Percentiles rank a stretch among this genome's conserved stretches.
Conservation (phyloP, 306 rosid genomes). For the Vicia faba region DNA sequence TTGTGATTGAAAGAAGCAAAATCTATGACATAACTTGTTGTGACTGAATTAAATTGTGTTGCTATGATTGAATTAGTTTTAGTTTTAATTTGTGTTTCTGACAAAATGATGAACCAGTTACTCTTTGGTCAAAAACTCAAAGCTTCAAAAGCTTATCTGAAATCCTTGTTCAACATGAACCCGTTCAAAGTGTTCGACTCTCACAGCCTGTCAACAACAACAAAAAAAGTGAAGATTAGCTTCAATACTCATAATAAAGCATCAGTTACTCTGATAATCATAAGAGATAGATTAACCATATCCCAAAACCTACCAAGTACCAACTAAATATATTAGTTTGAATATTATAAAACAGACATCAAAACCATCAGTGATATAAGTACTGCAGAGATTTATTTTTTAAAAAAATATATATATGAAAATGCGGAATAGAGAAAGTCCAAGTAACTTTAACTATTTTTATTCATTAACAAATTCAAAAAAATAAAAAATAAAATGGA, state of each 20-base stretch:
- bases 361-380: not conserved
- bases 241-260: slow-evolving; percentile 10
- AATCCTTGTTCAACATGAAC: too few species aligned
- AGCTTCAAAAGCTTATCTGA: too few species aligned
- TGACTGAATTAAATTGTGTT: too few species aligned
- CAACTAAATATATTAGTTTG: slow-evolving; percentile 1
- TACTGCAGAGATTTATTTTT: not conserved
- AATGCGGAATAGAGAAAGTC: not conserved
- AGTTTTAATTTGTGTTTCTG: too few species aligned
- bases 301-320: not conserved
- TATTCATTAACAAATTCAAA: not conserved
- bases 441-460: slow-evolving; percentile 10
- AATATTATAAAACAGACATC: slow-evolving; percentile 9
- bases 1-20: too few species aligned
- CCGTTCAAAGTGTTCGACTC: slow-evolving; percentile 96
- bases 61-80: too few species aligned
- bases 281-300: not conserved
- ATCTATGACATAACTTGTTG: too few species aligned
- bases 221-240: slow-evolving; percentile 24
- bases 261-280: not conserved
- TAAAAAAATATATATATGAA: not conserved
- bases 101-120: too few species aligned
- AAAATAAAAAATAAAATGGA: not conserved
- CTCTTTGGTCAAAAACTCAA: too few species aligned
- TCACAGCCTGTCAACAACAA: slow-evolving; percentile 70